Conservation (phyloP, 352 stramenopile species). For the Phytophthora chlamydospora region DNA sequence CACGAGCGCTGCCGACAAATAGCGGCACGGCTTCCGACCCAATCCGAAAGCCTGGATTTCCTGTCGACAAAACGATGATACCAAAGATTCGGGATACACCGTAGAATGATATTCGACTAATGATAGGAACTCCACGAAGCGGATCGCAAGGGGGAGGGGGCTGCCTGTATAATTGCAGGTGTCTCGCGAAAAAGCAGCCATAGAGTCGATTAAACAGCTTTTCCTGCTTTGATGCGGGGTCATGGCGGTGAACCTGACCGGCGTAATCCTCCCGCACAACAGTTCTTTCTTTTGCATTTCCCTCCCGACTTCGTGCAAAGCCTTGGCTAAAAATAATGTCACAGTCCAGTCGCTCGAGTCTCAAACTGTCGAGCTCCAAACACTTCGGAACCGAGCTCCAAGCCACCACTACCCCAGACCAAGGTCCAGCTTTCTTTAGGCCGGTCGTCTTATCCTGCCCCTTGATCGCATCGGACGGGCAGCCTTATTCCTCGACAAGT, state of each 20-base stretch:
- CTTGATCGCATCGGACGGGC: background rate
- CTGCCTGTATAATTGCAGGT: no score
- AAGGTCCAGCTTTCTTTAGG: conserved; percentile 25
- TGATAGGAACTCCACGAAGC: no score
- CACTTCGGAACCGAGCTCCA: conserved; percentile 28
- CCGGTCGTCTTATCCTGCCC: conserved; percentile 19
- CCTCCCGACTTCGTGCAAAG: conserved; percentile 11
- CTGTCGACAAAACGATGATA: no score
- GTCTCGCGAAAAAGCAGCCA: no score
- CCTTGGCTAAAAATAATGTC: conserved; percentile 30
- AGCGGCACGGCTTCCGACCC: background rate
- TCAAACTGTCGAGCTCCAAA: conserved; percentile 21
- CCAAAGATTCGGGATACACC: no score
- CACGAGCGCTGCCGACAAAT: background rate
- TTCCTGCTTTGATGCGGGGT: no score
- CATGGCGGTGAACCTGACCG: no score
- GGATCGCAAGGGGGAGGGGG: no score
- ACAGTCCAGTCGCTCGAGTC: conserved; percentile 5
- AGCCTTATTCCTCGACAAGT: conserved; percentile 19
- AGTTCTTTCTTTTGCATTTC: background rate
- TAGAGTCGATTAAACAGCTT: no score
- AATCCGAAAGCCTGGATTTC: conserved; percentile 14
- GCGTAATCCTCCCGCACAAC: no score
- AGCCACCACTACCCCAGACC: conserved; percentile 11
- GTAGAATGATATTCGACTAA: no score